Percentiles rank a stretch among this genome's conserved stretches.
phyloP scores from a whole-genome alignment of 2,329 filamentous ascomycete species.

The Fusarium tupiense region DNA sequence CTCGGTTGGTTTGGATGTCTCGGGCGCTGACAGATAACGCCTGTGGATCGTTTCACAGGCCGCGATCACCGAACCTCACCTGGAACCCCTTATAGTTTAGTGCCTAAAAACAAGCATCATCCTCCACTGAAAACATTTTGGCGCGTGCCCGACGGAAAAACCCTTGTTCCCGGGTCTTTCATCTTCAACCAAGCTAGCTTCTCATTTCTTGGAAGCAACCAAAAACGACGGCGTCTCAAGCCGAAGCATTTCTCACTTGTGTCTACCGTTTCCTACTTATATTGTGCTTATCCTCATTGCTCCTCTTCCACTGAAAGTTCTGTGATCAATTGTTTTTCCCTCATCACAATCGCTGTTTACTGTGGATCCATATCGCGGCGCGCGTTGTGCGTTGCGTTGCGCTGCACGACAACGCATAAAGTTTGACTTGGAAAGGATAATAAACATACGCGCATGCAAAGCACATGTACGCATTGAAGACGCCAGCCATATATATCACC shows the following conservation, averaged over 20 bases:
- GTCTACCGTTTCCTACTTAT: background rate
- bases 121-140: background rate
- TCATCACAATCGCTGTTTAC: slow-evolving; percentile 9
- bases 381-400: slow-evolving; percentile 32
- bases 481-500: background rate
- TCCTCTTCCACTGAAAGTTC: background rate
- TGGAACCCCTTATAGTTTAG: slow-evolving; percentile 22
- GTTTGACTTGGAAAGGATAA: slow-evolving; percentile 29
- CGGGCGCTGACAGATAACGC: background rate
- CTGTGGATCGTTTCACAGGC: background rate
- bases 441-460: slow-evolving; percentile 15
- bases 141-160: slow-evolving; percentile 37
- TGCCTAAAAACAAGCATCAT: slow-evolving; percentile 11
- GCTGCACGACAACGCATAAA: slow-evolving; percentile 33
- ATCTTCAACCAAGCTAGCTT: slow-evolving; percentile 11
- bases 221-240: slow-evolving; percentile 21
- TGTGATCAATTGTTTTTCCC: background rate
- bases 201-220: slow-evolving; percentile 18
- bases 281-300: background rate
- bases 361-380: slow-evolving; percentile 27
- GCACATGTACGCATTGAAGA: slow-evolving; percentile 15
- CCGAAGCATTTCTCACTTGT: slow-evolving; percentile 20
- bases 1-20: background rate
- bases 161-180: slow-evolving; percentile 27
- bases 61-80: background rate